These are phyloP conservation scores for Silybum marianum DNA, from an alignment of 129 eudicot genomes.

Conservation along the genomic window DNA sequence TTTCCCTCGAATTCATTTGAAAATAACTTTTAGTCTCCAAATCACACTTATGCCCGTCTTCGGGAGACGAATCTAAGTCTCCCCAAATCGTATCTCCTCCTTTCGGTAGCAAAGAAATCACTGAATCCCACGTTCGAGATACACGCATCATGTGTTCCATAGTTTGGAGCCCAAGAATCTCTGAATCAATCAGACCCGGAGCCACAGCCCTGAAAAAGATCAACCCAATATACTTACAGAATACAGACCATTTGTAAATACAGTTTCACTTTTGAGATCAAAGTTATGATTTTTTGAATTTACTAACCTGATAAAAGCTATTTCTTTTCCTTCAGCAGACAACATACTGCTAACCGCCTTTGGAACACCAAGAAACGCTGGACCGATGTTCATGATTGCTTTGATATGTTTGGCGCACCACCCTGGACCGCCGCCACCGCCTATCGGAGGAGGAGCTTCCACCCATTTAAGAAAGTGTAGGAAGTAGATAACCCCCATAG, in stretches of 20 bases:
- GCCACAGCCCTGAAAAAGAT: slow-evolving; percentile 73
- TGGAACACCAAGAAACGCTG: slow-evolving; percentile 93
- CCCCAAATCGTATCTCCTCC: slow-evolving; percentile 96
- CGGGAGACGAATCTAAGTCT: slow-evolving; percentile 79
- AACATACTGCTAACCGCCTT: slow-evolving; percentile 66
- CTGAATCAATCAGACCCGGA: slow-evolving; percentile 78
- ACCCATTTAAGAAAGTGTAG: slow-evolving; percentile 95
- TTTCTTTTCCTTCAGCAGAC: slow-evolving; percentile 84
- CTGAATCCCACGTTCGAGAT: slow-evolving; percentile 86
- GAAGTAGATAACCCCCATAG: slow-evolving; percentile 86
- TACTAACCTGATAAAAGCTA: slow-evolving; percentile 75
- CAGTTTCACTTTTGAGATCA: slow-evolving; percentile 15
- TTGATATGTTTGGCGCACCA: slow-evolving; percentile 93
- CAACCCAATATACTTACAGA: background rate
- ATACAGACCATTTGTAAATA: background rate
- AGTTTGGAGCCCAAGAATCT: slow-evolving; percentile 69
- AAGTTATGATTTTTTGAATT: background rate
- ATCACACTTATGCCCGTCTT: slow-evolving; percentile 62
- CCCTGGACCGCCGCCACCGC: slow-evolving; percentile 86
- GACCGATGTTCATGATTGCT: slow-evolving; percentile 82
- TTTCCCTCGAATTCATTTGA: slow-evolving; percentile 38
- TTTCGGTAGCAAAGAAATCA: slow-evolving; percentile 79
- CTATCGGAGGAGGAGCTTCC: slow-evolving; percentile 74
- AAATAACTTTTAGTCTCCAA: slow-evolving; percentile 30
- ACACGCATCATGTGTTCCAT: slow-evolving; percentile 73